A percentile compares a stretch with the other conserved stretches of the same genome.
Conservation (phyloP, 768 basidiomycete species). For the Udeniomyces megalosporus region DNA sequence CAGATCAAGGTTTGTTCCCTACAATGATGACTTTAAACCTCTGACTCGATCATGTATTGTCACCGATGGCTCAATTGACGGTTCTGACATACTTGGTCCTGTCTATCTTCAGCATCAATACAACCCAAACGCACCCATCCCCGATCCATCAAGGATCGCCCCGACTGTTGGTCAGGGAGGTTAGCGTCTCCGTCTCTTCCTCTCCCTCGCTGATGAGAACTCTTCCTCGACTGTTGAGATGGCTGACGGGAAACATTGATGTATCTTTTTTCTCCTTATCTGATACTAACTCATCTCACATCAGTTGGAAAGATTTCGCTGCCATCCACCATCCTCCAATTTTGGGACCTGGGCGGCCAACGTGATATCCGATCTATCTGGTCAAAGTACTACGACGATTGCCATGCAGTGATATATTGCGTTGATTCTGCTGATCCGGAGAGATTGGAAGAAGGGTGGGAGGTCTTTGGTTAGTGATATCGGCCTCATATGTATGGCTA, state of each 20-base stretch:
- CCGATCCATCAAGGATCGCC: constrained; percentile 64
- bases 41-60: background rate
- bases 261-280: background rate
- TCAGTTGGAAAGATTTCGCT: constrained; percentile 82
- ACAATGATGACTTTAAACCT: background rate
- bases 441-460: constrained; percentile 84
- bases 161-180: constrained; percentile 98
- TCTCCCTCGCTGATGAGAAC: background rate
- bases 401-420: constrained; percentile 90
- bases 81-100: background rate
- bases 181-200: constrained; percentile 32
- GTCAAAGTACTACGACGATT: constrained; percentile 84
- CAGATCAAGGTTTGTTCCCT: constrained; percentile 10
- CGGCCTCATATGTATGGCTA: background rate
- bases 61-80: background rate
- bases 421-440: constrained; percentile 81
- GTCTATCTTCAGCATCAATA: background rate
- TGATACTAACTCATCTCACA: background rate
- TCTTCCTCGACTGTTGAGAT: background rate
- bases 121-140: background rate
- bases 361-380: constrained; percentile 85
- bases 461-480: constrained; percentile 65
- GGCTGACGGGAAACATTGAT: background rate
- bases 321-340: constrained; percentile 83
- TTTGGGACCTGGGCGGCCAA: constrained; percentile 95